A percentile compares a stretch with the other conserved stretches of the same genome.
Conservation (phyloP, 2,329 filamentous ascomycete species). For the Fusarium citri region DNA sequence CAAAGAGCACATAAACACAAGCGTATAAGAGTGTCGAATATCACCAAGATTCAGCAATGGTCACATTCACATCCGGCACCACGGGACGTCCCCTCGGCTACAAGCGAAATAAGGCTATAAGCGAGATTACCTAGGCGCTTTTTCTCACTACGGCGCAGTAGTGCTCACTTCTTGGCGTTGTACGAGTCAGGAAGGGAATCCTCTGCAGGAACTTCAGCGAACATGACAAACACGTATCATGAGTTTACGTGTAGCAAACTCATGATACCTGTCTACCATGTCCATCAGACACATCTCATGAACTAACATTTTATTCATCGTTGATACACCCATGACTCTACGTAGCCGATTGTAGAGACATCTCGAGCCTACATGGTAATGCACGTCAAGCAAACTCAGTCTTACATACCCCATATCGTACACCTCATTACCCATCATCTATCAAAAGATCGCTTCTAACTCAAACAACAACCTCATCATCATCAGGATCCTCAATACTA, state of each 20-base stretch:
- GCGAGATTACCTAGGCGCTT: slow-evolving; percentile 12
- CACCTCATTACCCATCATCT: slow-evolving; percentile 31
- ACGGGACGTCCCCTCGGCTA: slow-evolving; percentile 26
- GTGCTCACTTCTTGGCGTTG: slow-evolving; percentile 7
- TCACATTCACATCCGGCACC: neutral
- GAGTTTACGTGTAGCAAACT: no score
- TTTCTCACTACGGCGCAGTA: slow-evolving; percentile 6
- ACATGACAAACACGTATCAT: neutral
- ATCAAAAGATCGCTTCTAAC: slow-evolving; percentile 11
- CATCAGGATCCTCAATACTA: slow-evolving; percentile 70
- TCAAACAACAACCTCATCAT: slow-evolving; percentile 60
- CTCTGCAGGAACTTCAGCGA: neutral
- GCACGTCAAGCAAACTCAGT: neutral
- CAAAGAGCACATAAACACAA: no score
- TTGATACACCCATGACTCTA: no score
- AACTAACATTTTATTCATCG: no score
- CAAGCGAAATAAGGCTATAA: slow-evolving; percentile 35
- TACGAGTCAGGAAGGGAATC: neutral
- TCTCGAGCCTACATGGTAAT: no score
- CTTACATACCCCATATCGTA: slow-evolving; percentile 25
- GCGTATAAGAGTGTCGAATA: no score
- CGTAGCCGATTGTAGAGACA: no score
- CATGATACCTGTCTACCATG: no score
- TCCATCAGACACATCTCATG: no score
- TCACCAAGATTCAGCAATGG: slow-evolving; percentile 1